A percentile compares a stretch with the other conserved stretches of the same genome.
phyloP scores from a whole-genome alignment of 2,329 filamentous ascomycete species.

The Botryosphaeria dothidea region DNA sequence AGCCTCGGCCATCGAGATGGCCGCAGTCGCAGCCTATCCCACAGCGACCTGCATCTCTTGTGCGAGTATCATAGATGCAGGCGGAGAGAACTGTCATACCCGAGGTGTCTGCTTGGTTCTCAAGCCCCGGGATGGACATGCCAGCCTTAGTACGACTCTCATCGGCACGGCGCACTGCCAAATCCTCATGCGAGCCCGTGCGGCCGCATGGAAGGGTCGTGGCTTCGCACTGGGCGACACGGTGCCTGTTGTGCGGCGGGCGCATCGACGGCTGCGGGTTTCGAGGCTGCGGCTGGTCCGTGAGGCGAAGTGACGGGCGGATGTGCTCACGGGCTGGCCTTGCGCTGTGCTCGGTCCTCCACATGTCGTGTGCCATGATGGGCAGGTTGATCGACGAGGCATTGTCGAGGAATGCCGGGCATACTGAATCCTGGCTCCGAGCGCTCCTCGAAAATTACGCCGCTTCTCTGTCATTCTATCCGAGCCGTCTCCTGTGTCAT shows the following conservation, averaged over 20 bases:
- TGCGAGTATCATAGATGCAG: constrained; percentile 5
- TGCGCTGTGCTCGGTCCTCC: neutral
- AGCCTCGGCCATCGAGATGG: neutral
- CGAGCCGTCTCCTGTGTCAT: no score
- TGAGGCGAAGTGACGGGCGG: neutral
- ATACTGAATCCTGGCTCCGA: neutral
- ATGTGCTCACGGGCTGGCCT: neutral
- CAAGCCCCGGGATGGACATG: neutral
- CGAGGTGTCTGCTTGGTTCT: neutral
- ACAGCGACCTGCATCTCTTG: neutral
- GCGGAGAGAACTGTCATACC: neutral
- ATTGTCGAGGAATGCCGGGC: neutral
- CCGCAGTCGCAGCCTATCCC: neutral
- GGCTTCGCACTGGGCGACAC: neutral
- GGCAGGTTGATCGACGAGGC: neutral
- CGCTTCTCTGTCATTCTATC: no score
- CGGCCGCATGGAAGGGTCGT: neutral
- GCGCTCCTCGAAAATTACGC: no score
- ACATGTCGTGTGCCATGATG: neutral
- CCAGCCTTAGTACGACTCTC: no score
- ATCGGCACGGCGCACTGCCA: neutral
- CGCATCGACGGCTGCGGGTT: neutral
- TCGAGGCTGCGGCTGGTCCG: neutral
- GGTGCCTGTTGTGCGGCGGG: neutral
- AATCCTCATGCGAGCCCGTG: no score